Conservation (phyloP, 176 grass and related monocot species). For the Chloris gayana region DNA sequence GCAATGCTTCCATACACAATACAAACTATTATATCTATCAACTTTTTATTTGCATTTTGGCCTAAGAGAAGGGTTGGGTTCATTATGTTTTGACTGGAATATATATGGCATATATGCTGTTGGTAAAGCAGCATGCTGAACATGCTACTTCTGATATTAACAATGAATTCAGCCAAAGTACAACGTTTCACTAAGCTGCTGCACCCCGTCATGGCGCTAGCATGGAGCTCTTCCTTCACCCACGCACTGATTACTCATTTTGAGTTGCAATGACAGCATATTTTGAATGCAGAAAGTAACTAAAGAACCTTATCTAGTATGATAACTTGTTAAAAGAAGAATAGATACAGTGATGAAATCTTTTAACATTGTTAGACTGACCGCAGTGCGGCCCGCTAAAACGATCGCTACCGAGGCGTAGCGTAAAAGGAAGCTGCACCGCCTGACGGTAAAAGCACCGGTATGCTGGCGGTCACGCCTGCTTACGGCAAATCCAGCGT, state of each 20-base stretch:
- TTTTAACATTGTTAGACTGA: not conserved
- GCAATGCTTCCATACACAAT: not conserved
- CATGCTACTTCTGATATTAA: not conserved
- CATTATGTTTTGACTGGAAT: not conserved
- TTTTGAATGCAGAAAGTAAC: not conserved
- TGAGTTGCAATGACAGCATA: not conserved
- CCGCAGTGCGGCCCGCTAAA: too few species aligned
- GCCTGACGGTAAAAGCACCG: too few species aligned
- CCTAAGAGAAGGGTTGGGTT: not conserved
- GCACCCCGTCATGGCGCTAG: not conserved
- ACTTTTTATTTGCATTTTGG: not conserved
- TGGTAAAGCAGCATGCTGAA: not conserved
- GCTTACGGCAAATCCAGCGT: too few species aligned
- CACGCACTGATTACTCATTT: not conserved
- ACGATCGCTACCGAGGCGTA: too few species aligned
- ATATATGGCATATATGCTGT: not conserved
- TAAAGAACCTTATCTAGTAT: not conserved
- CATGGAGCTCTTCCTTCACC: not conserved
- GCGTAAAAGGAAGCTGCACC: too few species aligned
- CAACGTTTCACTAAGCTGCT: too few species aligned
- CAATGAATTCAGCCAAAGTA: slow-evolving; percentile 1
- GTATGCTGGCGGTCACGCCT: too few species aligned
- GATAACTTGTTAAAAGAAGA: not conserved
- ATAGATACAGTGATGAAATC: not conserved
- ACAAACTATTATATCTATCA: not conserved